Base-by-base conservation (phyloP, 2,329 filamentous ascomycete species). In the Zymoseptoria tritici region DNA sequence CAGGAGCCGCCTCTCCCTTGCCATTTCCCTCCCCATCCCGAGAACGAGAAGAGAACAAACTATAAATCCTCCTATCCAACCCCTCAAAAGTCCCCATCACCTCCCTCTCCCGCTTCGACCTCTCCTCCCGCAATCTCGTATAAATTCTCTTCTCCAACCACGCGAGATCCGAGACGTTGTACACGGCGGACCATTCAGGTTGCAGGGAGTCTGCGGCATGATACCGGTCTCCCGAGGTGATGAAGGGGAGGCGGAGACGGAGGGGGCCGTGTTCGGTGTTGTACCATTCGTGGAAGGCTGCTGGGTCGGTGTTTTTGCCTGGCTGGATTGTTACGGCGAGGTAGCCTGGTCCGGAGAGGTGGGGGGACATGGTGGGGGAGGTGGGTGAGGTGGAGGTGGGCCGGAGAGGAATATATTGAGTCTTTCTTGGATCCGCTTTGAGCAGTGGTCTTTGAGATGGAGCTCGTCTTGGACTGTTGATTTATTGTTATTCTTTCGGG, bases 221-320 rank as follows among this genome's bases (percentile, higher is more conserved):
- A 76, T 91, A 96, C 51, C 91, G 87, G 67, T 94, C 86, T 60
- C 91, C 91, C 73, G 90, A 94, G 66, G 77, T 72, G 71, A 92
- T 85, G 68, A 88, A 85, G 3, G 89, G 84, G 13, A 95, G 77
- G 54, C 90, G 87, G 6, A 95, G 82, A 54, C 91, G 87, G 16
- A 86, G 84, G 19, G 91, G 91, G 57, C 91, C 91, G 76, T 96
- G 91, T 77, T 96, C 91, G 74, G 91, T 94, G 78, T 95, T 92
- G 79, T 96, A 96, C 89, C 90, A 93, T 73, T 95, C 90, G 75
- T 95, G 88, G 76, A 96, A 95, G 69, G 89, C 85, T 63, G 83
- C 79, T 54, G 81, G 75, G 58, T 86, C 79, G 67, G 91, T 80
- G 66, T 81, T 81, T 59, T 83, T 79, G 73, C 83, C 81, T 68